Evolutionary conservation across 139 green algal species (phyloP).

Genomic region (Tetradesmus lagerheimii): DNA sequence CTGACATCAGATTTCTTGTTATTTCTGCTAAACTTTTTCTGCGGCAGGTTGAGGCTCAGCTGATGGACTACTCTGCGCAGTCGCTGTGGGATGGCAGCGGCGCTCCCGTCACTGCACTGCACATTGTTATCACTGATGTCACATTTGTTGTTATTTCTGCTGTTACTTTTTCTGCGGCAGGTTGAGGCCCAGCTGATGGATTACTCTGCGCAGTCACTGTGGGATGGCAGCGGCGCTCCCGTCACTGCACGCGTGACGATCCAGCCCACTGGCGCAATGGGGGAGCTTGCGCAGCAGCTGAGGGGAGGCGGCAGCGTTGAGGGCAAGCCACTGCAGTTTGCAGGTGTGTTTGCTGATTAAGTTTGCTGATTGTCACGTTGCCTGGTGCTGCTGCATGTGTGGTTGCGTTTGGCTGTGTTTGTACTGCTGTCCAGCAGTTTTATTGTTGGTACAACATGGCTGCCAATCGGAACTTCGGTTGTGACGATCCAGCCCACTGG

Average conservation of each 20-base stretch:
- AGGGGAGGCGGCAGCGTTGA: conserved; percentile 52
- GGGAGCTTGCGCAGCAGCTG: conserved; percentile 58
- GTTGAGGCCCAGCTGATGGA: conserved; percentile 77
- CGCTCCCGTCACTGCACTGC: conserved; percentile 58
- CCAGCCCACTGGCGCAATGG: conserved; percentile 62
- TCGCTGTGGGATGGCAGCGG: too few species aligned
- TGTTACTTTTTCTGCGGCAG: neutral
- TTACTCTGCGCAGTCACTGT: conserved; percentile 91
- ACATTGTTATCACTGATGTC: too few species aligned
- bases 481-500: conserved; percentile 82
- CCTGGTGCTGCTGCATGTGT: neutral
- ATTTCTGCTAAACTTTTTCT: neutral
- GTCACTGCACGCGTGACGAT: conserved; percentile 86
- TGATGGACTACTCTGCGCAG: too few species aligned
- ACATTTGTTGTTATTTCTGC: too few species aligned
- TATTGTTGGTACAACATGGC: too few species aligned
- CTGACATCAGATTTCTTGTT: too few species aligned
- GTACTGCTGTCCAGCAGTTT: too few species aligned
- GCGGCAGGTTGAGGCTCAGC: too few species aligned
- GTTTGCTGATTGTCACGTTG: neutral
- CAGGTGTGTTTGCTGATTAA: conserved; percentile 60
- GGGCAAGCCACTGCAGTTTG: conserved; percentile 73
- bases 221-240: conserved; percentile 76
- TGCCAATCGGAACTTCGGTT: too few species aligned
- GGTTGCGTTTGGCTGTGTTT: too few species aligned